A percentile compares a stretch with the other conserved stretches of the same genome.
phyloP scores from a whole-genome alignment of 768 basidiomycete species.

The Boletus huronensis region DNA sequence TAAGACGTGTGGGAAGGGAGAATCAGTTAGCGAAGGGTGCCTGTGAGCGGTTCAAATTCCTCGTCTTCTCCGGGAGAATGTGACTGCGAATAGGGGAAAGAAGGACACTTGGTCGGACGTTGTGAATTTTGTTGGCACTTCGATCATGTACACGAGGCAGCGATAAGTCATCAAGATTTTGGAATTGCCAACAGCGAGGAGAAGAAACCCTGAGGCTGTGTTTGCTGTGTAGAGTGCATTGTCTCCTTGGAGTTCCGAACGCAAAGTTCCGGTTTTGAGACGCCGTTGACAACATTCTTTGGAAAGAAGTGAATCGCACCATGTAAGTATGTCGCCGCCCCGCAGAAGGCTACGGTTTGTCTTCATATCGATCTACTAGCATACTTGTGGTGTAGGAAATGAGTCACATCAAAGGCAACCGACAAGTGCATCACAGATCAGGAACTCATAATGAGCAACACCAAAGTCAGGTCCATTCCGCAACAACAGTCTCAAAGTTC shows the following conservation, averaged over 20 bases:
- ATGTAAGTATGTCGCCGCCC: not conserved
- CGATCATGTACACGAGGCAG: constrained; percentile 16
- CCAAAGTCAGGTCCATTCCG: not conserved
- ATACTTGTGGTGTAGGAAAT: not conserved
- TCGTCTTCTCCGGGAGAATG: constrained; percentile 8
- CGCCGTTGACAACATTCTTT: not conserved
- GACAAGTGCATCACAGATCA: not conserved
- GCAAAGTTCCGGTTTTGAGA: not conserved
- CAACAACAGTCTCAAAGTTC: no score
- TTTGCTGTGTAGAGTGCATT: not conserved
- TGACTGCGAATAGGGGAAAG: not conserved
- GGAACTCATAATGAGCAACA: no score
- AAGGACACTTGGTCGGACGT: not conserved
- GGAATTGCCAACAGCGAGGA: not conserved
- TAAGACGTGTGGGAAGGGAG: constrained; percentile 11
- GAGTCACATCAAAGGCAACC: not conserved
- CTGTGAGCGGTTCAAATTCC: constrained; percentile 12
- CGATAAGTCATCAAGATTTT: constrained; percentile 5
- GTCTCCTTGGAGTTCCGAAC: not conserved
- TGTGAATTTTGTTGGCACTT: constrained; percentile 4
- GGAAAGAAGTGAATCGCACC: not conserved
- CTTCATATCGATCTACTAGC: not conserved
- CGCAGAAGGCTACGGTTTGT: not conserved
- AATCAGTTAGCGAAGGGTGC: constrained; percentile 22
- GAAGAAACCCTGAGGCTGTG: constrained; percentile 6